These are phyloP conservation scores for Phoma sp. DNA, from an alignment of 2,329 filamentous ascomycete genomes.

Conservation along the genomic window DNA sequence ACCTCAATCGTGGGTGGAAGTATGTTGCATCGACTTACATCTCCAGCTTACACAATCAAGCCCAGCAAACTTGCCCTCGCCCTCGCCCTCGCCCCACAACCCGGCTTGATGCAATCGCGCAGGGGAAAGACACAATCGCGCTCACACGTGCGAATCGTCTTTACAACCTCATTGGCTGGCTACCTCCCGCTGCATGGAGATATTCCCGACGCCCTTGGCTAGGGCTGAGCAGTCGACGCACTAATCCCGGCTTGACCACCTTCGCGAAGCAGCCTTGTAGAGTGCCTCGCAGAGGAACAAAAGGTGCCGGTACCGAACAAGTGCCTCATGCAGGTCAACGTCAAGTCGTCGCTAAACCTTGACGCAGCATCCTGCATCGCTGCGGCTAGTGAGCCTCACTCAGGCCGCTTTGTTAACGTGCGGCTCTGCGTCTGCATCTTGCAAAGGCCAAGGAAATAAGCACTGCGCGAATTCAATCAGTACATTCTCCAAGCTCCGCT, in stretches of 20 bases:
- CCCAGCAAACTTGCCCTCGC: background rate
- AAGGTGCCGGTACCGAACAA: background rate
- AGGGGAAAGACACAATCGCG: background rate
- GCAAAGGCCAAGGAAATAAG: background rate
- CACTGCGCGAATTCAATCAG: conserved; percentile 5
- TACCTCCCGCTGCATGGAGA: background rate
- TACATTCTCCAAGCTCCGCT: background rate
- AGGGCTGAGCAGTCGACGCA: conserved; percentile 5
- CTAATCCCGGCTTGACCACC: conserved; percentile 13
- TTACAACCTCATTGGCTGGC: background rate
- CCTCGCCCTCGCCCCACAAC: background rate
- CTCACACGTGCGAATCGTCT: background rate
- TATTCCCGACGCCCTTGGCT: conserved; percentile 4
- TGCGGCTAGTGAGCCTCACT: conserved; percentile 16
- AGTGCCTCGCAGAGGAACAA: conserved; percentile 15
- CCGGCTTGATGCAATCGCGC: background rate
- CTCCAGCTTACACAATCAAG: background rate
- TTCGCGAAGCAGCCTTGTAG: conserved; percentile 15
- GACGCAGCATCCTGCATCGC: conserved; percentile 1
- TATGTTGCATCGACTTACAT: conserved; percentile 1
- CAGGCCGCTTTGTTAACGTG: background rate
- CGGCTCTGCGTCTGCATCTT: conserved; percentile 7
- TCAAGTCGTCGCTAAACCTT: conserved; percentile 10
- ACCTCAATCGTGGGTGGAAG: background rate
- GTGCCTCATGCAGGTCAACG: background rate